Percentiles rank a stretch among this genome's conserved stretches.
phyloP scores from a whole-genome alignment of 192 early-diverging fungal species.

The Entomortierella lignicola region DNA sequence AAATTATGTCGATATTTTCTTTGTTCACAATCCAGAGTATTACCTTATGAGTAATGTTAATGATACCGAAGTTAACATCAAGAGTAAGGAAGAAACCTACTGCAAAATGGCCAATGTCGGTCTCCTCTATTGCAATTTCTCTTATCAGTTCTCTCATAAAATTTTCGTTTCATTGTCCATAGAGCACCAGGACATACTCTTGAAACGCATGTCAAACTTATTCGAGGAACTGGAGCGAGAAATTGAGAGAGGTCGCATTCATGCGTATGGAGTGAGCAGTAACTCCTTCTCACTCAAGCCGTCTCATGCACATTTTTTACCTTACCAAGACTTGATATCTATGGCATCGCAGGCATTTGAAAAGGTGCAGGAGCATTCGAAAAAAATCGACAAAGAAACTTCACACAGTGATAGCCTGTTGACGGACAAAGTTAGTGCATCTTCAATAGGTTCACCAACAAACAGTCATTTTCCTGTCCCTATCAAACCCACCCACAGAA shows the following conservation, averaged over 20 bases:
- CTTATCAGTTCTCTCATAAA: neutral
- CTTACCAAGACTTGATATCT: conserved; percentile 48
- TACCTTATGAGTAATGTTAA: conserved; percentile 51
- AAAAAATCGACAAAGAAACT: conserved; percentile 10
- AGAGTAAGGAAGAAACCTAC: conserved; percentile 22
- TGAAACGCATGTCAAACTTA: conserved; percentile 27
- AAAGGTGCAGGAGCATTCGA: conserved; percentile 3
- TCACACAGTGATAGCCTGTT: no score
- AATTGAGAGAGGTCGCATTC: conserved; percentile 47
- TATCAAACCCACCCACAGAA: conserved; percentile 1
- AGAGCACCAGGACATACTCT: conserved; percentile 43
- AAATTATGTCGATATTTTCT: conserved; percentile 46
- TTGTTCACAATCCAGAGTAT: conserved; percentile 58
- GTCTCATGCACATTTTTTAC: conserved; percentile 51
- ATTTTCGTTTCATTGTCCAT: neutral
- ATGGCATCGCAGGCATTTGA: conserved; percentile 42
- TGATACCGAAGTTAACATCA: conserved; percentile 28
- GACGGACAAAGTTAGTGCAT: no score
- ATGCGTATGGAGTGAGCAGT: conserved; percentile 54
- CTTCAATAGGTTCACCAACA: no score
- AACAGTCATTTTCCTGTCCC: neutral
- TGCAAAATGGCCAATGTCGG: neutral
- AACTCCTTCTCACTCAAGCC: conserved; percentile 53
- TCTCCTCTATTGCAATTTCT: neutral
- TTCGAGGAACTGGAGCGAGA: conserved; percentile 55